Evolutionary conservation across 805 yeast species (phyloP).

Genomic region (Wickerhamomyces rabaulensis): DNA sequence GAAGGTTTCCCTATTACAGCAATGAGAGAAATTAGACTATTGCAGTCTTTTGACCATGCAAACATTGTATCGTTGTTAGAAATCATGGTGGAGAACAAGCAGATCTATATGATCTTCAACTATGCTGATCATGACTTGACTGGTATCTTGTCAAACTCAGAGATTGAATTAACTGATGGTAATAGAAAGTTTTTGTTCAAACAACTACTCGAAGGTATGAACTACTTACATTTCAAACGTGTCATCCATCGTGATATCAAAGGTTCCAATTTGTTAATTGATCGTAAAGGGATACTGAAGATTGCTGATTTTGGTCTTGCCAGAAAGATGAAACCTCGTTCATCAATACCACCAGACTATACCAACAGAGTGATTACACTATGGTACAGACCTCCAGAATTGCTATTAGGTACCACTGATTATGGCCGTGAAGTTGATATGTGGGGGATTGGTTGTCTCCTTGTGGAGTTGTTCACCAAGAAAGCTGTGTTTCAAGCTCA

Average conservation of each 20-base stretch:
- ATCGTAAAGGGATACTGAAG: constrained; percentile 56
- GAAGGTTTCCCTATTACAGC: constrained; percentile 98
- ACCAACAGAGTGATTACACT: constrained; percentile 93
- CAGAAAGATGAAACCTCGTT: constrained; percentile 59
- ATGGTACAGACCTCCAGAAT: constrained; percentile 97
- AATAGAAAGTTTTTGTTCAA: constrained; percentile 63
- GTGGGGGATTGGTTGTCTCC: constrained; percentile 95
- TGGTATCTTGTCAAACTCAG: constrained; percentile 77
- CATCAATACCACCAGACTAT: constrained; percentile 62
- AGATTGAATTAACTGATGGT: constrained; percentile 52
- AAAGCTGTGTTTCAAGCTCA: constrained; percentile 80
- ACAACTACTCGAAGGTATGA: constrained; percentile 64
- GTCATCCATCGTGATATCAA: constrained; percentile 79
- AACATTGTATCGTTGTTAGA: constrained; percentile 80
- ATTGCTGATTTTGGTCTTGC: constrained; percentile 85
- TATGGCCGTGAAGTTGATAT: constrained; percentile 90
- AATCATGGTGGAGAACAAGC: constrained; percentile 76
- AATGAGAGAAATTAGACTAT: constrained; percentile 78
- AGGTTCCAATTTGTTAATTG: constrained; percentile 70
- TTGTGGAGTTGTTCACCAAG: constrained; percentile 74
- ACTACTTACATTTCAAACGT: constrained; percentile 60
- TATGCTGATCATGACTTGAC: constrained; percentile 92
- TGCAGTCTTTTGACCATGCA: constrained; percentile 77
- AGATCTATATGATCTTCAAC: constrained; percentile 85
- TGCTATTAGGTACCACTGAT: constrained; percentile 82